Evolutionary conservation across 768 basidiomycete genomes (phyloP).

Genomic region (Hericium alpestre): DNA sequence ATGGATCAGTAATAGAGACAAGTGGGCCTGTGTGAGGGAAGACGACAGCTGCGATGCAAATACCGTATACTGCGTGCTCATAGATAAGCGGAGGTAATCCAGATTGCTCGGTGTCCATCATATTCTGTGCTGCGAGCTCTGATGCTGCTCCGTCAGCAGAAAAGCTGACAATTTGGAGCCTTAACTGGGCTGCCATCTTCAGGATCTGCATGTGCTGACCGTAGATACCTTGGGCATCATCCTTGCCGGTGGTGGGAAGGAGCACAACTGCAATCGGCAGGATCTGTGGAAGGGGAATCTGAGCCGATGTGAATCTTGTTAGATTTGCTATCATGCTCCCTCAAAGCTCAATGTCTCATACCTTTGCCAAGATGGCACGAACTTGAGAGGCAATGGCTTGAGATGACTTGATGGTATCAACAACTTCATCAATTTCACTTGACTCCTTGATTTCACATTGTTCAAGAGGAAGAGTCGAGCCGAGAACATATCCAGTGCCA

Average conservation of each 20-base stretch:
- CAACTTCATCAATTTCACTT: slow-evolving; percentile 18
- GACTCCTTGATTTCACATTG: slow-evolving; percentile 16
- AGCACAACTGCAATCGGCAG: slow-evolving; percentile 16
- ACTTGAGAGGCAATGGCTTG: slow-evolving; percentile 18
- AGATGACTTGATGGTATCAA: slow-evolving; percentile 11
- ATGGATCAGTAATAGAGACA: slow-evolving; percentile 11
- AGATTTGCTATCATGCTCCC: too few species aligned
- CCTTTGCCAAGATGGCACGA: slow-evolving; percentile 19
- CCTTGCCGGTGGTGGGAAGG: slow-evolving; percentile 20
- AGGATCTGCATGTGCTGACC: slow-evolving; percentile 14
- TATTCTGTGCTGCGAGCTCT: slow-evolving; percentile 15
- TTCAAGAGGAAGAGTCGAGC: slow-evolving; percentile 13
- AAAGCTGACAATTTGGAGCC: slow-evolving; percentile 9
- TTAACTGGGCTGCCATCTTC: slow-evolving; percentile 14
- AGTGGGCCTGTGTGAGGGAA: slow-evolving; percentile 16
- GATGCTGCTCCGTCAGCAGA: slow-evolving; percentile 19
- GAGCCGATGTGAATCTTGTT: background rate
- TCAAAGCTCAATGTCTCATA: too few species aligned
- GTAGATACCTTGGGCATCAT: slow-evolving; percentile 15
- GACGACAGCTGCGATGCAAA: slow-evolving; percentile 10
- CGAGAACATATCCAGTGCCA: slow-evolving; percentile 18
- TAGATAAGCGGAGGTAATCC: slow-evolving; percentile 11
- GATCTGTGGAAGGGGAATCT: slow-evolving; percentile 17
- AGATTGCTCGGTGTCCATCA: slow-evolving; percentile 12
- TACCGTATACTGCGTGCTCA: slow-evolving; percentile 14